Evolutionary conservation across 106 monocot genomes (phyloP), one percentile per base, ranked within the genome.

Genomic region (Agapanthus africanus): DNA sequence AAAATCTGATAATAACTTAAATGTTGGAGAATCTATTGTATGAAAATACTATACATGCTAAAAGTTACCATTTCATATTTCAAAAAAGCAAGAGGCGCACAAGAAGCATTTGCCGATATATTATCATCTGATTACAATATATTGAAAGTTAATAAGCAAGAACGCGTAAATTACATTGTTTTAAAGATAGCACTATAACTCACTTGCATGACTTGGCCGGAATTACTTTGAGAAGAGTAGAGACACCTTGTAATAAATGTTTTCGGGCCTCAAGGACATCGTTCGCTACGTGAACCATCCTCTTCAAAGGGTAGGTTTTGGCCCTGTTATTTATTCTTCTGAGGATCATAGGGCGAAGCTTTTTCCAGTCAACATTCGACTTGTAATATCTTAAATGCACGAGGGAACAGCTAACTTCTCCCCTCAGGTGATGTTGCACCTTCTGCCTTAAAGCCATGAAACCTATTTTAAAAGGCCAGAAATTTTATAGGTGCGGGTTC

Each of bases 201-300:
- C 82, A 91, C 95, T 84, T 88, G 88, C 95, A 95, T 46, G 91
- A 73, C 61, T 89, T 88, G 16, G 82, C 52, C 10, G 91, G 88
- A 71, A 91, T 70, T 60, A 76, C 63, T 68, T 76, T 72, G 28
- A 91, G 60, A 36, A 95, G 91, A 50, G 57, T 33, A 60, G 85
- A 79, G 34, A 95, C 79, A 31, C 91, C 88, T 67, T 44, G 32
- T 31, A 35, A 73, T 41, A 95, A 68, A 42, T 81, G 14, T 52
- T 69, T 56, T 78, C 91, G 82, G 9, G 88, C 69, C 31, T 76
- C 74, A 23, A 95, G 59, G 35, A 95, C 91, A 35, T 91, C 86
- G 32, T 86, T 51, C 40, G 88, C 95, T 21, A 91, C 86, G 40
- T 79, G 91, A 50, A 84, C 60, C 91, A 95, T 88, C 62, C 54